phyloP scores from a whole-genome alignment of 2,329 filamentous ascomycete genomes.

The Aspergillus candidus region DNA sequence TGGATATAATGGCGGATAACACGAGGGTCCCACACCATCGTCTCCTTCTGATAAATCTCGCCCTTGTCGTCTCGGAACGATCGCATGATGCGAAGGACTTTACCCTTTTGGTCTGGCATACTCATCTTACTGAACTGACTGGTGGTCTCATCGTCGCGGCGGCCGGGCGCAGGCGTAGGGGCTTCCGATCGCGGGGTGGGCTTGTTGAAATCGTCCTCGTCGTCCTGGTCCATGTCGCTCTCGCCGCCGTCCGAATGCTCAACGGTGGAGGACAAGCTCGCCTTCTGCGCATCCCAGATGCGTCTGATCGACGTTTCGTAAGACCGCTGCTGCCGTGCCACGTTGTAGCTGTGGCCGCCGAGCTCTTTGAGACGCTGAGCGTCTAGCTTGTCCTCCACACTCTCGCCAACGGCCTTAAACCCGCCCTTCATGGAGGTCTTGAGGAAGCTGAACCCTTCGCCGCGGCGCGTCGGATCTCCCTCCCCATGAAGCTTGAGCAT shows the following conservation, averaged over 20 bases:
- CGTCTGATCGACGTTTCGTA: conserved; percentile 87
- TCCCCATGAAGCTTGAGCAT: conserved; percentile 95
- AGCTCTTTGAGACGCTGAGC: conserved; percentile 63
- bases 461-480: conserved; percentile 88
- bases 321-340: conserved; percentile 84
- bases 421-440: conserved; percentile 98
- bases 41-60: conserved; percentile 54
- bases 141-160: conserved; percentile 66
- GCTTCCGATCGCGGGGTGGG: conserved; percentile 63
- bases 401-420: conserved; percentile 84
- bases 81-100: conserved; percentile 67
- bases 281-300: conserved; percentile 86
- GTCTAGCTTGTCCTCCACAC: conserved; percentile 78
- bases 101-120: conserved; percentile 62
- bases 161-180: conserved; percentile 51
- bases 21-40: conserved; percentile 68
- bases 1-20: conserved; percentile 87
- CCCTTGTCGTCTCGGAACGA: conserved; percentile 58
- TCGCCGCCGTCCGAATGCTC: conserved; percentile 70
- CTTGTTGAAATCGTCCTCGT: conserved; percentile 44
- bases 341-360: conserved; percentile 94
- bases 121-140: conserved; percentile 72
- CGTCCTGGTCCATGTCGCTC: conserved; percentile 53
- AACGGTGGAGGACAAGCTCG: conserved; percentile 65
- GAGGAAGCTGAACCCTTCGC: conserved; percentile 93